Evolutionary conservation across 768 basidiomycete genomes (phyloP), one percentile per base, ranked within the genome.

Genomic region (Tremella yokohamensis): DNA sequence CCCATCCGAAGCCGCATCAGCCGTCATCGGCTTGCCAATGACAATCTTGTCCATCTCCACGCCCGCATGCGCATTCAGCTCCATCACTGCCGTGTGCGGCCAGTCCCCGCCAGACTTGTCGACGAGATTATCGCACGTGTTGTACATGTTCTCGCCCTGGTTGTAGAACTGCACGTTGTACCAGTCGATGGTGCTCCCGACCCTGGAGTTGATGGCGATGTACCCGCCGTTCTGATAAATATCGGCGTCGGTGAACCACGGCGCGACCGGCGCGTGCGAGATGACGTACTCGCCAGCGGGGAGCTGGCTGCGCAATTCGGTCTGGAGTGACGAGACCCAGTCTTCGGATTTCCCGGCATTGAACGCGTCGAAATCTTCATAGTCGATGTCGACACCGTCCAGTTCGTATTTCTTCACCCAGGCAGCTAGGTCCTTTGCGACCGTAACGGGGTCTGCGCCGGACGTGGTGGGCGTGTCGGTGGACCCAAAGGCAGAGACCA

Each of bases 311-410:
- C 75, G 38, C 11, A 76, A 54, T 49, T 70, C 73, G 15, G 52
- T 65, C 56, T 76, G 75, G 66, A 76, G 74, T 12, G 61, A 51
- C 49, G 75, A 69, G 54, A 76, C 22, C 75, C 75, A 76, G n/a
- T 62, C 55, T 38, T 73, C 73, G 8, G 70, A 69, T 11, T 58
- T 18, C 37, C 63, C 63, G 20, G 49, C 53, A 58, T 75, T 75
- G 69, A 76, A 71, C 11, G 75, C 75, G 3, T 58, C 16, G 62
- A 69, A 68, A 56, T 76, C 70, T 58, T 76, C 86, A 65, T 87
- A 88, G 72, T 88, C 86, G 37, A 89, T 84, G 68, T 87, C 86
- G 22, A 87, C 82, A 49, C 87, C 87, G 64, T 87, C 86, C 16
- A 88, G 76, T 49, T 78, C 74, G 57, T 80, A 85, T 39, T 83